phyloP scores from a whole-genome alignment of 345 rosid genomes.

The Populus deltoides region DNA sequence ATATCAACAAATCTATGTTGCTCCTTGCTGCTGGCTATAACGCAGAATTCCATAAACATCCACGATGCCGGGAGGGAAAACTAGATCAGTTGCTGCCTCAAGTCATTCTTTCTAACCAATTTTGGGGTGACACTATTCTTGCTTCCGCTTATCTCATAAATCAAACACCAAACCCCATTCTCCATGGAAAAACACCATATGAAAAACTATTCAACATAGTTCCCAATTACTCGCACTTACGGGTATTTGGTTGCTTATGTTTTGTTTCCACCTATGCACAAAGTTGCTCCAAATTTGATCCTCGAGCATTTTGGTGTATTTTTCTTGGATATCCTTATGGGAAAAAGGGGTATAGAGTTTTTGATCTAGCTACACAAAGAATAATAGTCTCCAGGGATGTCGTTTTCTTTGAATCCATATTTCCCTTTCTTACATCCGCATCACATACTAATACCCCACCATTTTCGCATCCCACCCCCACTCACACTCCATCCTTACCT shows the following conservation, averaged over 20 bases:
- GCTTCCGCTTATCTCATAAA: background rate
- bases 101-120: background rate
- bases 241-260: too few relatives aligned
- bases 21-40: conserved; percentile 37
- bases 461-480: too few relatives aligned
- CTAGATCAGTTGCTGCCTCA: conserved; percentile 50
- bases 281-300: too few relatives aligned
- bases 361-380: background rate
- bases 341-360: too few relatives aligned
- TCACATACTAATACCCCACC: conserved; percentile 4
- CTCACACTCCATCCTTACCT: too few relatives aligned
- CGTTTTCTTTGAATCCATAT: too few relatives aligned
- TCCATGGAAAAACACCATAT: background rate
- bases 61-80: conserved; percentile 55
- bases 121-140: background rate
- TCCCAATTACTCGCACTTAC: background rate
- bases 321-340: too few relatives aligned
- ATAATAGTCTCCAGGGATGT: too few relatives aligned
- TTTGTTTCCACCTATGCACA: too few relatives aligned
- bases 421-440: conserved; percentile 6
- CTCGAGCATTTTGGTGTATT: too few relatives aligned
- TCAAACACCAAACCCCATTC: background rate
- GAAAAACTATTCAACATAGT: background rate
- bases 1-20: conserved; percentile 25
- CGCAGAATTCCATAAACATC: conserved; percentile 48